These are phyloP conservation scores for Cytospora piceae DNA, from an alignment of 2,329 filamentous ascomycete species.

Conservation along the genomic window DNA sequence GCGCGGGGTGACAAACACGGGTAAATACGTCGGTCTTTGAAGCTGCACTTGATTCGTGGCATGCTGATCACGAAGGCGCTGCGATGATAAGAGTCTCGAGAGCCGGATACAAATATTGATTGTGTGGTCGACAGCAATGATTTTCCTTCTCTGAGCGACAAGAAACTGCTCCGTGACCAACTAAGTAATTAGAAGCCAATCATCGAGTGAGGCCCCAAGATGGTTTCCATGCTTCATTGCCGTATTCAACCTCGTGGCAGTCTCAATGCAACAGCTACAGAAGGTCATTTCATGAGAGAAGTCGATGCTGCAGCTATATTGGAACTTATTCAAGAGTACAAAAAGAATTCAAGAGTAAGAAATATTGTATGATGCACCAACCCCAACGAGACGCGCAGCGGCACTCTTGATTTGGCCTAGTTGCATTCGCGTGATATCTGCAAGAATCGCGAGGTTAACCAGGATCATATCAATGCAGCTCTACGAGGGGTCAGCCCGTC, in stretches of 20 bases:
- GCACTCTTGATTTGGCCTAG: neutral
- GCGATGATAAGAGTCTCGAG: neutral
- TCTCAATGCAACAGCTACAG: no score
- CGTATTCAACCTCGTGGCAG: no score
- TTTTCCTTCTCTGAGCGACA: no score
- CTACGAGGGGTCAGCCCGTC: constrained; percentile 4
- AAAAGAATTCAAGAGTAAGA: no score
- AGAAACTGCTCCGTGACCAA: no score
- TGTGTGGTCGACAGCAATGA: no score
- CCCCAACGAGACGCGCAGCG: neutral
- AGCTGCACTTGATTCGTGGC: neutral
- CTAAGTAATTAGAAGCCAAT: neutral
- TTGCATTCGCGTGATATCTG: neutral
- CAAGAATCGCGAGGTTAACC: constrained; percentile 6
- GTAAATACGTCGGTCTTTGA: neutral
- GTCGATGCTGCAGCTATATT: no score
- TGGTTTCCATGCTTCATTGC: no score
- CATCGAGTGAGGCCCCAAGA: no score
- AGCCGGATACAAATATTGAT: no score
- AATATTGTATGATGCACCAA: neutral
- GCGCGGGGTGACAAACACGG: neutral
- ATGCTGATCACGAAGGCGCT: neutral
- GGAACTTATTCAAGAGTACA: no score
- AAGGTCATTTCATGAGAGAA: no score
- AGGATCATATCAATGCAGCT: constrained; percentile 11